These are phyloP conservation scores for Cairneyella variabilis DNA, from an alignment of 495 filamentous ascomycete genomes.

Conservation along the genomic window DNA sequence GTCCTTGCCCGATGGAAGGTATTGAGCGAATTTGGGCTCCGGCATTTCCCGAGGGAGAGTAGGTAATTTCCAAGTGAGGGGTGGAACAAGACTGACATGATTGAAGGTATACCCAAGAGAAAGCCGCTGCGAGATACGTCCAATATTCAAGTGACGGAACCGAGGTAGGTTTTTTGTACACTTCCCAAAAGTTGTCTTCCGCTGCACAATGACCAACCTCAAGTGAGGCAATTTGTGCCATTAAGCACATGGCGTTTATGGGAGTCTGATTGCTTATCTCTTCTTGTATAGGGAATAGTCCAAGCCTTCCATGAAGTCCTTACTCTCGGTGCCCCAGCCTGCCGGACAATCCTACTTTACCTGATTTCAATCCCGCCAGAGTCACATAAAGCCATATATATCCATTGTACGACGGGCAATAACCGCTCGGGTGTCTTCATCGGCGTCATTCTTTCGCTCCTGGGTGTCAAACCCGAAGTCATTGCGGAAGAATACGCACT, in stretches of 20 bases:
- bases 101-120: conserved; percentile 24
- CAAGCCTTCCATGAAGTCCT: conserved; percentile 23
- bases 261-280: background rate
- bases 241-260: background rate
- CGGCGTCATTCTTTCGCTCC: conserved; percentile 50
- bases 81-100: no score
- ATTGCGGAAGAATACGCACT: conserved; percentile 38
- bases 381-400: conserved; percentile 25
- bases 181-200: background rate
- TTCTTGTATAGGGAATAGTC: conserved; percentile 16
- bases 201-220: background rate
- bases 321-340: conserved; percentile 18
- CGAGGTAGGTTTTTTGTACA: conserved; percentile 14
- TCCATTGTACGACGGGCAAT: conserved; percentile 49
- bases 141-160: conserved; percentile 26
- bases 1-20: conserved; percentile 29
- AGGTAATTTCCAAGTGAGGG: no score
- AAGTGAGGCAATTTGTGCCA: background rate
- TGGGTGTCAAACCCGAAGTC: conserved; percentile 26
- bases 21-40: conserved; percentile 35
- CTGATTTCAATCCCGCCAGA: conserved; percentile 1
- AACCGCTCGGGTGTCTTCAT: conserved; percentile 62
- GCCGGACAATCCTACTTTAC: conserved; percentile 9
- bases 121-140: conserved; percentile 27
- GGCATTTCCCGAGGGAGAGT: conserved; percentile 35